A percentile compares a stretch with the other conserved stretches of the same genome.
Conservation (phyloP, 306 rosid genomes). For the apple (Malus domestica) region DNA sequence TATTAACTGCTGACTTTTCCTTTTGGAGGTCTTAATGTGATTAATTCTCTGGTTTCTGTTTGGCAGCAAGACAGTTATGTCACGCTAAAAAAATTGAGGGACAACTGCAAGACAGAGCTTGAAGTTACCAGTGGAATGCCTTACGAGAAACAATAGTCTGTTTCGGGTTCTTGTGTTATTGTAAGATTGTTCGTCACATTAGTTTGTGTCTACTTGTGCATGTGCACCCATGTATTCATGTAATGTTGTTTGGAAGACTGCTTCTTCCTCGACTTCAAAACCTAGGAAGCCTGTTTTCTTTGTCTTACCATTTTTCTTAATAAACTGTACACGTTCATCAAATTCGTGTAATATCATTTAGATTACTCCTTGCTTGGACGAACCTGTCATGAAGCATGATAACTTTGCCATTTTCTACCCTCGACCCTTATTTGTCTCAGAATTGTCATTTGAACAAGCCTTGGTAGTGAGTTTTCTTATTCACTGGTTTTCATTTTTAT, state of each 20-base stretch:
- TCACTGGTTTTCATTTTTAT: background rate
- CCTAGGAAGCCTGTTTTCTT: background rate
- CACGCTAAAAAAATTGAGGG: conserved; percentile 58
- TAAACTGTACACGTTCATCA: background rate
- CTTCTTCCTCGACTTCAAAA: background rate
- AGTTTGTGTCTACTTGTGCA: conserved; percentile 13
- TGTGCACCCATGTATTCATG: background rate
- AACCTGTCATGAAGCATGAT: background rate
- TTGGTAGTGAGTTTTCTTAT: background rate
- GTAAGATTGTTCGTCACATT: conserved; percentile 29
- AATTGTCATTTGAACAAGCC: background rate
- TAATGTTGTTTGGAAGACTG: background rate
- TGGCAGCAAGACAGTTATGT: conserved; percentile 60
- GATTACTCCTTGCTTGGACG: background rate
- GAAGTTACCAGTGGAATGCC: conserved; percentile 40
- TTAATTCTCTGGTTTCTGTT: conserved; percentile 6
- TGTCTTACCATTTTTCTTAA: background rate
- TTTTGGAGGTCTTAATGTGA: background rate
- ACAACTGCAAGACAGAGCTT: conserved; percentile 68
- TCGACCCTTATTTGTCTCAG: background rate
- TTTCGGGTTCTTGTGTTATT: conserved; percentile 12
- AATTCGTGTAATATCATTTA: background rate
- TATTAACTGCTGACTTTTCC: background rate
- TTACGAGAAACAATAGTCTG: conserved; percentile 35
- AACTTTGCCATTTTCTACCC: background rate